phyloP scores from a whole-genome alignment of 2,329 filamentous ascomycete species.

The Phialophora tarda region DNA sequence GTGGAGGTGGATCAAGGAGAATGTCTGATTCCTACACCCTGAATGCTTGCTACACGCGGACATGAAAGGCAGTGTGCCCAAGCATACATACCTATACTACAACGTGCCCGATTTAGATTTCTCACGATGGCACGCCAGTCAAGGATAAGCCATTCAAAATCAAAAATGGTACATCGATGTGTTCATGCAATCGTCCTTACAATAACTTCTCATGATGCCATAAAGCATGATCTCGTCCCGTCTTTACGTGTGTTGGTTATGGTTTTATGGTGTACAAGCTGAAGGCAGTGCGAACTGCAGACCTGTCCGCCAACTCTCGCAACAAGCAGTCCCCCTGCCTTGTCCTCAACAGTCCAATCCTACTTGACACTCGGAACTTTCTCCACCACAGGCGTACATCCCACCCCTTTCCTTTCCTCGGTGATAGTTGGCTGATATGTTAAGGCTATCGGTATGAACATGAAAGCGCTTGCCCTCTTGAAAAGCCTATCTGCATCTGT shows the following conservation, averaged over 20 bases:
- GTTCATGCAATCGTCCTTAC: background rate
- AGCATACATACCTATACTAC: background rate
- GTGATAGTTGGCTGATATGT: background rate
- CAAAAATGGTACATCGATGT: background rate
- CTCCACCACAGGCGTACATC: background rate
- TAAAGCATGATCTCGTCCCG: constrained; percentile 11
- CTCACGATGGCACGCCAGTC: background rate
- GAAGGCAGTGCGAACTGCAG: background rate
- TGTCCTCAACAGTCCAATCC: background rate
- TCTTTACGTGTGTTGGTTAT: constrained; percentile 19
- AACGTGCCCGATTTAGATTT: background rate
- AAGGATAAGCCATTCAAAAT: background rate
- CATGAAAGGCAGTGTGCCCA: background rate
- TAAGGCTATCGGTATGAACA: background rate
- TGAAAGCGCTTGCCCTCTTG: background rate
- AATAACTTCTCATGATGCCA: constrained; percentile 15
- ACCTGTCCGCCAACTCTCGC: background rate
- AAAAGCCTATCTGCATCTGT: background rate
- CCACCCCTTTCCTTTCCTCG: background rate
- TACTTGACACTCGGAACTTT: background rate
- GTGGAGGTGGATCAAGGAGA: constrained; percentile 35
- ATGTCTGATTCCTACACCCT: constrained; percentile 5
- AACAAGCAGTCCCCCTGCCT: background rate
- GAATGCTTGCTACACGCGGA: too few species aligned
- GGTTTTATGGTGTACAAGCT: background rate